These are phyloP conservation scores for Emydomyces testavorans DNA, from an alignment of 2,329 filamentous ascomycete species.

Conservation along the genomic window DNA sequence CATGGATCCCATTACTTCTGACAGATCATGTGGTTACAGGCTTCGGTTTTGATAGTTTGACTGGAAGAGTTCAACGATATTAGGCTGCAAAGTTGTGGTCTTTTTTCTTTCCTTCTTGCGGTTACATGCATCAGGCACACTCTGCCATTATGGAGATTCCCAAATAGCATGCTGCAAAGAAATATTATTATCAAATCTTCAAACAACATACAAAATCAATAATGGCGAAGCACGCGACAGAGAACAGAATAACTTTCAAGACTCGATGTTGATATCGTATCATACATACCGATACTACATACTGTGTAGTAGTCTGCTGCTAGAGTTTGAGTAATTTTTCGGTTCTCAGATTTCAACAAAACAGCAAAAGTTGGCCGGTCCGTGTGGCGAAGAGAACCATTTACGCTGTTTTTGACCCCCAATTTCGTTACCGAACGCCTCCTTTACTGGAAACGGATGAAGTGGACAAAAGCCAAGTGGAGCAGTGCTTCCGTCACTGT, in stretches of 20 bases:
- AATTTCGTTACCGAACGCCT: slow-evolving; percentile 7
- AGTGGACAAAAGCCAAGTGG: slow-evolving; percentile 10
- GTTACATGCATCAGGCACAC: slow-evolving; percentile 1
- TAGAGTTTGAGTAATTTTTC: neutral
- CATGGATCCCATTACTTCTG: neutral
- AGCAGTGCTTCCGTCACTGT: slow-evolving; percentile 11
- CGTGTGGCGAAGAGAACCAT: slow-evolving; percentile 4
- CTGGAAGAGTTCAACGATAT: slow-evolving; percentile 5
- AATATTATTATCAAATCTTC: neutral
- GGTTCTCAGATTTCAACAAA: neutral
- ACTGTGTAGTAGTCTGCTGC: too few species aligned
- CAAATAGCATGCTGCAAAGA: neutral
- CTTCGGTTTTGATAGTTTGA: neutral
- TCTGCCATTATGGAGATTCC: neutral
- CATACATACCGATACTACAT: too few species aligned
- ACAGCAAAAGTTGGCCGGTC: neutral
- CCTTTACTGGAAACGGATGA: neutral
- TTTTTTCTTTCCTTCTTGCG: neutral
- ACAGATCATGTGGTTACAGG: neutral
- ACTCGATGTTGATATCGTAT: neutral
- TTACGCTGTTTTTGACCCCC: slow-evolving; percentile 4
- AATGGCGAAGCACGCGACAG: too few species aligned
- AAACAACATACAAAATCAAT: neutral
- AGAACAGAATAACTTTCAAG: neutral
- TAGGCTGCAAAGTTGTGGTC: slow-evolving; percentile 7